Evolutionary conservation across 2,329 filamentous ascomycete species (phyloP).

Genomic region (Rhynchosporium graminicola): DNA sequence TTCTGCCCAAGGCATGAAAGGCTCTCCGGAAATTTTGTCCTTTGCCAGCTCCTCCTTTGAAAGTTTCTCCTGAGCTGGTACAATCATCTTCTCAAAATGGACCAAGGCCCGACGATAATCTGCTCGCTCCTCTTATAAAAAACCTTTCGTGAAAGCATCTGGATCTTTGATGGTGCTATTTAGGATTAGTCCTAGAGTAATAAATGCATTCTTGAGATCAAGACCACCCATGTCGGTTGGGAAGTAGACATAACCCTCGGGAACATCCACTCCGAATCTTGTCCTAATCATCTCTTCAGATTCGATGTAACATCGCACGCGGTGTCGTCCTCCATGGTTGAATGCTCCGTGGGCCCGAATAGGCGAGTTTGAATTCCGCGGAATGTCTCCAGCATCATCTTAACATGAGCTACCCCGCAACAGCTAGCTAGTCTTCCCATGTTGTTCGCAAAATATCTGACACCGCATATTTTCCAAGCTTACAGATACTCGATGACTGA

Average conservation of each 20-base stretch:
- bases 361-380: constrained; percentile 52
- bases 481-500: constrained; percentile 59
- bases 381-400: constrained; percentile 54
- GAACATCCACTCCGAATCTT: constrained; percentile 47
- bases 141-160: constrained; percentile 33
- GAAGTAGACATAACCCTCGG: constrained; percentile 45
- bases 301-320: constrained; percentile 47
- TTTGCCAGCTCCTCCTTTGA: constrained; percentile 18
- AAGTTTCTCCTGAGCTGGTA: background rate
- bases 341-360: constrained; percentile 43
- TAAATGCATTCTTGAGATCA: constrained; percentile 44
- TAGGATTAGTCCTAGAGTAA: constrained; percentile 38
- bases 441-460: constrained; percentile 57
- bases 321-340: background rate
- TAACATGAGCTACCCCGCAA: constrained; percentile 54
- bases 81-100: constrained; percentile 37
- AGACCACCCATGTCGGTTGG: constrained; percentile 44
- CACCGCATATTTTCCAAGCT: constrained; percentile 59
- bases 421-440: constrained; percentile 55
- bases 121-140: constrained; percentile 39
- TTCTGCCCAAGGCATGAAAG: constrained; percentile 45
- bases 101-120: constrained; percentile 40
- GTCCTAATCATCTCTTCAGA: constrained; percentile 49
- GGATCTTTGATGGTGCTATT: constrained; percentile 30
- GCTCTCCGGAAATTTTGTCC: constrained; percentile 21